phyloP scores from a whole-genome alignment of 2,329 filamentous ascomycete genomes.

The Akanthomyces uredinophilus region DNA sequence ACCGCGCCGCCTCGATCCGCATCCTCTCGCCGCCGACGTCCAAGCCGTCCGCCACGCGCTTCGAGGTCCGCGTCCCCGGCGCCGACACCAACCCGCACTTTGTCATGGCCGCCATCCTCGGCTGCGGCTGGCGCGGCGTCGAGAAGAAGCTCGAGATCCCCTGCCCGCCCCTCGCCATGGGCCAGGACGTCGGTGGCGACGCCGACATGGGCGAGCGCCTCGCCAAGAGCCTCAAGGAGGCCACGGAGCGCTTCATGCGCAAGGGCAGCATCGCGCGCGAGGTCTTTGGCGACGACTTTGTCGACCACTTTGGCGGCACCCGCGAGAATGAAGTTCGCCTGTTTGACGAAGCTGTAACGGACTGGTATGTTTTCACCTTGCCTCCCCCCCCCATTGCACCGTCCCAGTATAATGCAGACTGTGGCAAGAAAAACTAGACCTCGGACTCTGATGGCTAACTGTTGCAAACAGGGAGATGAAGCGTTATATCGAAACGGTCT shows the following conservation, averaged over 20 bases:
- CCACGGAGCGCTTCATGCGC: conserved; percentile 70
- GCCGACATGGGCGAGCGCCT: conserved; percentile 70
- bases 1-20: conserved; percentile 85
- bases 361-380: conserved; percentile 63
- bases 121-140: conserved; percentile 83
- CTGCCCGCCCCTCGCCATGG: conserved; percentile 77
- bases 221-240: conserved; percentile 81
- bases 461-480: conserved; percentile 60
- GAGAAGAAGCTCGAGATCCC: conserved; percentile 85
- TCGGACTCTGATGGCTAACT: conserved; percentile 18
- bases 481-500: conserved; percentile 75
- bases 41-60: conserved; percentile 78
- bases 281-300: conserved; percentile 90
- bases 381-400: background rate
- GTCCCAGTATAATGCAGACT: background rate
- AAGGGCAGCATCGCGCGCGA: conserved; percentile 84
- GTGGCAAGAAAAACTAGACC: background rate
- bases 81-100: conserved; percentile 88
- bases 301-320: conserved; percentile 91
- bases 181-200: conserved; percentile 70
- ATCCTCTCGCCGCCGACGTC: conserved; percentile 84
- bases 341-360: conserved; percentile 95
- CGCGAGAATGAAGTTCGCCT: conserved; percentile 84
- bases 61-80: conserved; percentile 91
- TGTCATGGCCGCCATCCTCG: conserved; percentile 81